A percentile compares a stretch with the other conserved stretches of the same genome.
Evolutionary conservation across 805 yeast genomes (phyloP).

Genomic region (Suhomyces vadensis): DNA sequence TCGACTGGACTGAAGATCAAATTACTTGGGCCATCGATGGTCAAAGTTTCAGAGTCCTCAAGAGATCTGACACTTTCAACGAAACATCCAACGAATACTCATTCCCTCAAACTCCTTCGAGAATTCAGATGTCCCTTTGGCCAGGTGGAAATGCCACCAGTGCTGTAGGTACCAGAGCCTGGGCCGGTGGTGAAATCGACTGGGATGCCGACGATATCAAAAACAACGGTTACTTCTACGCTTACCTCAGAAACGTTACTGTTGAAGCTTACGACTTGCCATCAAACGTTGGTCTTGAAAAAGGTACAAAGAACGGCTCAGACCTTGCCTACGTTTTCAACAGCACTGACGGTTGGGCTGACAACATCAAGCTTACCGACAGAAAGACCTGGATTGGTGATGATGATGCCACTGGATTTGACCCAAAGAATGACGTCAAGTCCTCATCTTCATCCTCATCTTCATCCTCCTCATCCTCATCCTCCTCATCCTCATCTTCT

Average conservation of each 20-base stretch:
- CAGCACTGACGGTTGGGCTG: conserved; percentile 40
- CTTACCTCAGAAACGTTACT: conserved; percentile 57
- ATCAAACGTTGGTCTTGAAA: conserved; percentile 34
- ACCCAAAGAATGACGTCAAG: conserved; percentile 43
- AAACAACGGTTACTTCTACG: conserved; percentile 80
- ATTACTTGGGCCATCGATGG: conserved; percentile 78
- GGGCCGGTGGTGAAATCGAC: conserved; percentile 87
- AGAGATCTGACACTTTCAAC: conserved; percentile 60
- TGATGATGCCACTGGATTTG: conserved; percentile 64
- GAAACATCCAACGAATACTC: conserved; percentile 55
- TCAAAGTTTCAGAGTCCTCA: conserved; percentile 60
- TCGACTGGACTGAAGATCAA: conserved; percentile 80
- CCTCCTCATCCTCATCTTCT: conserved; percentile 10
- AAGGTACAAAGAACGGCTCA: conserved; percentile 51
- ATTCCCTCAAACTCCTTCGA: conserved; percentile 74
- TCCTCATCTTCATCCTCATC: conserved; percentile 13
- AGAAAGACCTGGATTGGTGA: conserved; percentile 60
- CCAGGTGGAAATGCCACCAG: conserved; percentile 65
- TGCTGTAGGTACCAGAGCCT: conserved; percentile 65
- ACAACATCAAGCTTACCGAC: conserved; percentile 58
- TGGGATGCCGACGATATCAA: conserved; percentile 78
- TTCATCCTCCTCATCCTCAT: conserved; percentile 17
- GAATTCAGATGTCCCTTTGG: conserved; percentile 75
- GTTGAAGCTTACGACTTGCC: conserved; percentile 79
- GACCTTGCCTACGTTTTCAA: conserved; percentile 51